phyloP scores from a whole-genome alignment of 2,329 filamentous ascomycete species.

The Dothideomycetes sp. region DNA sequence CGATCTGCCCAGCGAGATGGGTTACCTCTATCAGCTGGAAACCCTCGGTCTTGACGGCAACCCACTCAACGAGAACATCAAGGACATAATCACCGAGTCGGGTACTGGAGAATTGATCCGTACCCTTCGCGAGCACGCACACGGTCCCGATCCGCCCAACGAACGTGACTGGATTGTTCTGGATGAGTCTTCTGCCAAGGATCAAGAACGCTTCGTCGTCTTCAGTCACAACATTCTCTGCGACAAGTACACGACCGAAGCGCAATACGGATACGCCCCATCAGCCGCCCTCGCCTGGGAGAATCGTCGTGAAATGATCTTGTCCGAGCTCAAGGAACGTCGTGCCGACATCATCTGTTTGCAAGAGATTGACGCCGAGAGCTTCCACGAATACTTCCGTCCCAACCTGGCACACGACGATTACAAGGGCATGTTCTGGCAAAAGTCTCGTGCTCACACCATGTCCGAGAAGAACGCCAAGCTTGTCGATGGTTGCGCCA shows the following conservation, averaged over 20 bases:
- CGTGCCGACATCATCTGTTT: conserved; percentile 85
- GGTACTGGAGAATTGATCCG: conserved; percentile 80
- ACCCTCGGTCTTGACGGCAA: conserved; percentile 90
- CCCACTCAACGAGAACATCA: conserved; percentile 65
- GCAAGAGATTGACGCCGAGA: conserved; percentile 87
- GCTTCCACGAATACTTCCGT: conserved; percentile 83
- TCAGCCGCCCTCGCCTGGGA: conserved; percentile 77
- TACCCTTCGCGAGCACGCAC: conserved; percentile 72
- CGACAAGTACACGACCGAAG: conserved; percentile 79
- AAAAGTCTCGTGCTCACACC: conserved; percentile 79
- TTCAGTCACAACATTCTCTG: conserved; percentile 95
- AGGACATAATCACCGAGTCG: conserved; percentile 74
- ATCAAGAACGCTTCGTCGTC: conserved; percentile 63
- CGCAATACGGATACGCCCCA: conserved; percentile 84
- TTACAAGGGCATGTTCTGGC: conserved; percentile 91
- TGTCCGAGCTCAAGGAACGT: conserved; percentile 69
- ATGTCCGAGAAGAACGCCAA: conserved; percentile 85
- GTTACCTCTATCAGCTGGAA: conserved; percentile 79
- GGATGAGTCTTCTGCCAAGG: conserved; percentile 37
- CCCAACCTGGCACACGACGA: conserved; percentile 77
- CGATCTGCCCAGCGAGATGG: conserved; percentile 74
- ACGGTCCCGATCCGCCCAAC: conserved; percentile 71
- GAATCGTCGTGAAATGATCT: conserved; percentile 70
- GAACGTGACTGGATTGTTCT: conserved; percentile 73
- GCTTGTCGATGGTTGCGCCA: conserved; percentile 89